Base-by-base conservation (phyloP, 495 filamentous ascomycete species). In the Cairneyella variabilis region DNA sequence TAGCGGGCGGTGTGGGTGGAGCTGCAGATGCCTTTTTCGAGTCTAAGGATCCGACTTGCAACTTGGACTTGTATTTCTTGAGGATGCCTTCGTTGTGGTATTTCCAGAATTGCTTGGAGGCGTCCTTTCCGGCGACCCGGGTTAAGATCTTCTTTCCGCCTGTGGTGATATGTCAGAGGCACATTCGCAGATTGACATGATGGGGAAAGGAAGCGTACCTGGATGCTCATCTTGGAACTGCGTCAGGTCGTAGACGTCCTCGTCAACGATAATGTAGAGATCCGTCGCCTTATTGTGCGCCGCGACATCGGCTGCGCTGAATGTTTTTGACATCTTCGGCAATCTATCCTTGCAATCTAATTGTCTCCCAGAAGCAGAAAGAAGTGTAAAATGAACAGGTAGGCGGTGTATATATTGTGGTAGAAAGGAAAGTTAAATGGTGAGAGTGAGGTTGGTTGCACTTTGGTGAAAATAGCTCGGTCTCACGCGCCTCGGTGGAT, bases 81-180 rank as follows among this genome's bases (percentile, higher is more conserved):
- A 97, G 78, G 58, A 97, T 90, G 48, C 86, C 80, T 62, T 80
- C 77, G 63, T 96, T 98, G 77, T 98, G 93, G 69, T 98, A 97
- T 72, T 97, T 99, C 93, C 93, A 99, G 76, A 99, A 99, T 66
- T 96, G 95, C 70, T 95, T 92, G 22, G 89, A 91, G 16, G 93
- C 93, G 61, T 99, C 95, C 68, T 97, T 99, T 60, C 93, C 93
- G 40, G 84, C 93, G 14, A 97, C 91, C 53, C 92, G 77, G 61
- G 89, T 84, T 49, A 99, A 83, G 68, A 99, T 98, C 75, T 97
- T 98, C 82, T 97, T 96, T 62, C 93, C 92, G 70, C 91, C 89
- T 85, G 64, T 14, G 14, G 55, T 55, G 43, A 36, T n/a, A 52
- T 32, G 43, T 55, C 28, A 50, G 49, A n/a, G n/a, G n/a, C 48